Evolutionary conservation across 2,329 filamentous ascomycete genomes (phyloP), one percentile per base, ranked within the genome.

Genomic region (Diplocarpon mali): DNA sequence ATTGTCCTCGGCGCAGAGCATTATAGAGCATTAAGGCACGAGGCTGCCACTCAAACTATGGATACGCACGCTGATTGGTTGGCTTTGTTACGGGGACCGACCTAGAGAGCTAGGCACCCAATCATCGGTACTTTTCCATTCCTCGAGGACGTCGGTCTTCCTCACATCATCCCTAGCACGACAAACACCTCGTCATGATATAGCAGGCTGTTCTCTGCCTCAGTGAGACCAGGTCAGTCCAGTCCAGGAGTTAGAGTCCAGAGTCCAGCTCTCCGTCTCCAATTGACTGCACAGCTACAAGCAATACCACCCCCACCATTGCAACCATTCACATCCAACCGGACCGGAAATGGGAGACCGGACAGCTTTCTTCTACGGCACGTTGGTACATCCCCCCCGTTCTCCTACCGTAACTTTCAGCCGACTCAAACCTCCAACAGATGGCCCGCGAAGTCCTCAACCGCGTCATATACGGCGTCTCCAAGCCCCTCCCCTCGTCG

Each of bases 391-490:
- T 35, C 12, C 20, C 17, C 29, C 24, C 14, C 24, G 10, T 24
- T 31, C n/a, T 15, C 31, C 9, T n/a, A 8, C 17, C 16, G 7
- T 14, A 13, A 24, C 16, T 32, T 3, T 15, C 34, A 16, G 24
- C 29, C 42, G 38, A 50, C 29, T 44, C 48, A 27, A 47, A 13
- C 17, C 5, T 6, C 2, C 2, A 16, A 9, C 38, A 72, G 60
- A 95, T 95, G 88, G 84, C 82, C n/a, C 78, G 83, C 0, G 77
- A 83, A 58, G 80, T 96, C 57, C 86, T 96, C 55, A 83, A 84
- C 66, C 83, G 83, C 29, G 88, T 95, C 35, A 85, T 85, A 64
- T 85, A 58, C 60, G n/a, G 69, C 34, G 9, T 14, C 34, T 16
- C 34, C 34, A 32, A 3, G 30, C 11, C 30, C 30, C 30, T 32